These are phyloP conservation scores for Acanthamoeba sp. DNA, from an alignment of 208 protist species.

Conservation along the genomic window DNA sequence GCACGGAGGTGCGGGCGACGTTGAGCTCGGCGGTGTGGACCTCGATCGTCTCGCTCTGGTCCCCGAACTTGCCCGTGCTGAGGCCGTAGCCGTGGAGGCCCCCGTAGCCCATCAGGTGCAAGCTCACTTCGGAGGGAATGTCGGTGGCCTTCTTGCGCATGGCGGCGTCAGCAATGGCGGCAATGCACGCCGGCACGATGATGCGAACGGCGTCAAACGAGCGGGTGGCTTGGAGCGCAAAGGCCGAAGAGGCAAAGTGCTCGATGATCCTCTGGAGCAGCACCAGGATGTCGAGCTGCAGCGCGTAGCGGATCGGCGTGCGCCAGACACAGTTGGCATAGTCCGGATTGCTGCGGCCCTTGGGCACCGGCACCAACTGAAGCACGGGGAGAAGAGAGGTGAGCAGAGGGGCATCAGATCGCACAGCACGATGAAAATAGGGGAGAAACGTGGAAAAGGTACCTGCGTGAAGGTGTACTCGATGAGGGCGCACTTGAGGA, in stretches of 20 bases:
- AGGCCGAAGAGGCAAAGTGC: constrained; percentile 75
- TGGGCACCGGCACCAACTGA: constrained; percentile 72
- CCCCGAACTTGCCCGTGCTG: constrained; percentile 76
- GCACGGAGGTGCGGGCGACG: constrained; percentile 85
- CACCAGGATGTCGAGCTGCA: constrained; percentile 84
- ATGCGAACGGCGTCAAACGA: constrained; percentile 77
- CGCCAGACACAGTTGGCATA: constrained; percentile 78
- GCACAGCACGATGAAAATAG: neutral
- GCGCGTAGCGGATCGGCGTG: constrained; percentile 79
- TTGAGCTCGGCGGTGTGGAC: constrained; percentile 86
- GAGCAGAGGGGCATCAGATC: neutral
- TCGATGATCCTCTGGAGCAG: constrained; percentile 73
- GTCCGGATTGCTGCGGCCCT: constrained; percentile 77
- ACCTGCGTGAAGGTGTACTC: constrained; percentile 85
- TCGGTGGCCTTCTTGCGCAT: constrained; percentile 83
- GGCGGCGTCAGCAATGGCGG: constrained; percentile 77
- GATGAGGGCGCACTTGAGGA: constrained; percentile 83
- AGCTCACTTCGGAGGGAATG: constrained; percentile 77
- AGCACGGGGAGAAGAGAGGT: constrained; percentile 9
- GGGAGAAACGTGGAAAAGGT: too few species aligned
- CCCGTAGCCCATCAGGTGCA: constrained; percentile 84
- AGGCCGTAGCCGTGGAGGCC: constrained; percentile 78
- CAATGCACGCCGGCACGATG: constrained; percentile 70
- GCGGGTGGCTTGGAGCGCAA: constrained; percentile 68
- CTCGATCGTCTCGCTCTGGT: constrained; percentile 83